Evolutionary conservation across 2,329 filamentous ascomycete species (phyloP).

Genomic region (Microsporum ferrugineum): DNA sequence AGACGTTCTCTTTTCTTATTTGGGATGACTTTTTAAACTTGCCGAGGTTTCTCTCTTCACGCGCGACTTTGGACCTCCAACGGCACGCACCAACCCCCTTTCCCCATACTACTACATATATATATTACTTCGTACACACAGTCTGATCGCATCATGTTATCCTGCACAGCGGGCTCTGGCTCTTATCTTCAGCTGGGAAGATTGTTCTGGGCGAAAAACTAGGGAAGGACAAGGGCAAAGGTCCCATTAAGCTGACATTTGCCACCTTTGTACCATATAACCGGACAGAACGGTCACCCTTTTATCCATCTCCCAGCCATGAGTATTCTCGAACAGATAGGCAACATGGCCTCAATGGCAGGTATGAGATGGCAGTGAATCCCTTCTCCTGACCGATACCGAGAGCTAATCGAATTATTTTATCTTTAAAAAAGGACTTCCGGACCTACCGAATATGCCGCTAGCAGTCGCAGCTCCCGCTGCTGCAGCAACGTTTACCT

Average conservation of each 20-base stretch:
- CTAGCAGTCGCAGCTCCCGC: slow-evolving; percentile 45
- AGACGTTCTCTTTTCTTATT: too few species aligned
- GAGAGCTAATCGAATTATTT: neutral
- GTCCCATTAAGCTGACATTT: too few species aligned
- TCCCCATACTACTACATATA: neutral
- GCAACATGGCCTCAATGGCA: neutral
- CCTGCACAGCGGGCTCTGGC: too few species aligned
- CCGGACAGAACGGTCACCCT: neutral
- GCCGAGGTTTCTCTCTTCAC: neutral
- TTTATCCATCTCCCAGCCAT: neutral
- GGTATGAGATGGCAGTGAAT: neutral
- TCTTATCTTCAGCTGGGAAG: neutral
- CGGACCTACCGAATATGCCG: neutral
- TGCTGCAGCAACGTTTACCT: slow-evolving; percentile 57
- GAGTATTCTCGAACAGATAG: neutral
- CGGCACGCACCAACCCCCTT: neutral
- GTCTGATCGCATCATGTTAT: neutral
- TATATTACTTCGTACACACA: too few species aligned
- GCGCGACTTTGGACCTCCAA: neutral
- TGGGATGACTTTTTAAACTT: neutral
- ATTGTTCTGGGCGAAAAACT: neutral
- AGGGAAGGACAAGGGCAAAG: too few species aligned
- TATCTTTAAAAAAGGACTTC: neutral
- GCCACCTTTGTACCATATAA: too few species aligned
- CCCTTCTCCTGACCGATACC: neutral